Conservation (phyloP, 2,329 filamentous ascomycete species). For the Cladosporium sphaerospermum region DNA sequence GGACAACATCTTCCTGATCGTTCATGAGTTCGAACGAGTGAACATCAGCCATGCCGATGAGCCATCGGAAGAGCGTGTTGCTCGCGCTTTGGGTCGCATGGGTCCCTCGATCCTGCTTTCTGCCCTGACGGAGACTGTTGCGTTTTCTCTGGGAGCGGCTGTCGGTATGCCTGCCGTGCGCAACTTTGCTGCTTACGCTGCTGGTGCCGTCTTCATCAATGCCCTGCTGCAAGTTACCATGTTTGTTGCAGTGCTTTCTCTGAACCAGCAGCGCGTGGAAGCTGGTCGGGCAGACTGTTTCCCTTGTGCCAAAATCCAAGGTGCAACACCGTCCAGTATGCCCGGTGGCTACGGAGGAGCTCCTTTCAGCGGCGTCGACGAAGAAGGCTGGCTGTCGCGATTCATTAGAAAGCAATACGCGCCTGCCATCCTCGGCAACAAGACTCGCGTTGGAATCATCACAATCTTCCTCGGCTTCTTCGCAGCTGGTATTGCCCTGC, state of each 20-base stretch:
- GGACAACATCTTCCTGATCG: constrained; percentile 97
- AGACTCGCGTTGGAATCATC: constrained; percentile 69
- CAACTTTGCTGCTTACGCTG: constrained; percentile 95
- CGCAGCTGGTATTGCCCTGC: constrained; percentile 73
- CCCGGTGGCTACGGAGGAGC: constrained; percentile 57
- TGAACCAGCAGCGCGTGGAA: constrained; percentile 89
- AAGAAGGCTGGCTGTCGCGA: constrained; percentile 74
- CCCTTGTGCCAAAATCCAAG: constrained; percentile 78
- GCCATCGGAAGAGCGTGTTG: constrained; percentile 76
- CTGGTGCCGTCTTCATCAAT: constrained; percentile 94
- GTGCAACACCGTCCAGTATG: constrained; percentile 58
- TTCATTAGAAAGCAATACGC: constrained; percentile 92
- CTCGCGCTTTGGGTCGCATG: constrained; percentile 87
- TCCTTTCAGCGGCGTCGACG: constrained; percentile 63
- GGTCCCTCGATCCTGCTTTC: constrained; percentile 94
- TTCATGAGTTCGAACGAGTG: constrained; percentile 94
- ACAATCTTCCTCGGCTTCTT: constrained; percentile 82
- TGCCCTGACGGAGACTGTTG: constrained; percentile 87
- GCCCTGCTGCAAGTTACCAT: constrained; percentile 95
- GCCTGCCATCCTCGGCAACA: constrained; percentile 70
- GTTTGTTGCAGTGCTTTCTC: constrained; percentile 84
- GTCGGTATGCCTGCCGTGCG: constrained; percentile 97
- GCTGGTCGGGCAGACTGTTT: constrained; percentile 84
- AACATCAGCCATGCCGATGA: constrained; percentile 89
- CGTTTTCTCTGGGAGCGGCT: constrained; percentile 85